Evolutionary conservation across 2,329 filamentous ascomycete genomes (phyloP).

Genomic region (Colletotrichum incanum): DNA sequence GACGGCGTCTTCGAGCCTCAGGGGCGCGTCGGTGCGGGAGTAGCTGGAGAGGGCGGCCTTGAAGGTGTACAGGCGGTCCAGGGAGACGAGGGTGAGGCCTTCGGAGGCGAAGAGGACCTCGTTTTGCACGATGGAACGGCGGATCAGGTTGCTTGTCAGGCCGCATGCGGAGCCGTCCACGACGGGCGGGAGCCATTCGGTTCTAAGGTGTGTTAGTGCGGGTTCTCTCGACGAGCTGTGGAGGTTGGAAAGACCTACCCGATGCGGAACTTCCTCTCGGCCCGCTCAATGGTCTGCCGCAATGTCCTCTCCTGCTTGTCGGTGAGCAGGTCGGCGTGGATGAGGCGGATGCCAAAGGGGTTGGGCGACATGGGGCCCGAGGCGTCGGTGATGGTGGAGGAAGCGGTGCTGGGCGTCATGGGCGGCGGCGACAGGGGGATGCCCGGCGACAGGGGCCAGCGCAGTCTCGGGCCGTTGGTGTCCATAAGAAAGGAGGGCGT

Average conservation of each 20-base stretch:
- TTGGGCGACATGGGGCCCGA: constrained; percentile 53
- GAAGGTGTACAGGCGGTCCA: constrained; percentile 77
- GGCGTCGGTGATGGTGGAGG: constrained; percentile 54
- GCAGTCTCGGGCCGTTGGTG: constrained; percentile 48
- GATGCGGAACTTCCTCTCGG: constrained; percentile 60
- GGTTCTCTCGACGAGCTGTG: background rate
- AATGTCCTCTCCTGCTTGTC: constrained; percentile 64
- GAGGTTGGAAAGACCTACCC: constrained; percentile 45
- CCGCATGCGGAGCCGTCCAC: constrained; percentile 60
- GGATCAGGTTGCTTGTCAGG: constrained; percentile 67
- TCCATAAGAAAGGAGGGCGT: constrained; percentile 51
- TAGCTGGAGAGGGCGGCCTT: constrained; percentile 74
- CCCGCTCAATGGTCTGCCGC: constrained; percentile 65
- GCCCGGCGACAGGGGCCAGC: constrained; percentile 56
- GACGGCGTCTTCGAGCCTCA: constrained; percentile 72
- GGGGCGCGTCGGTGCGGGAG: constrained; percentile 60
- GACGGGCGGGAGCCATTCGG: constrained; percentile 61
- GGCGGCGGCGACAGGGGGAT: constrained; percentile 60
- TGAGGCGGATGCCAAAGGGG: constrained; percentile 65
- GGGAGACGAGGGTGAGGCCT: constrained; percentile 71
- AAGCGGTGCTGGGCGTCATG: constrained; percentile 64
- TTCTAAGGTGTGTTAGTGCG: constrained; percentile 47
- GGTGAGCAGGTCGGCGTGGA: constrained; percentile 64
- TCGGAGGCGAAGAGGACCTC: constrained; percentile 73
- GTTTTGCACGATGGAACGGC: constrained; percentile 72